Evolutionary conservation across 2,329 filamentous ascomycete genomes (phyloP).

Genomic region (Nemania sp.): DNA sequence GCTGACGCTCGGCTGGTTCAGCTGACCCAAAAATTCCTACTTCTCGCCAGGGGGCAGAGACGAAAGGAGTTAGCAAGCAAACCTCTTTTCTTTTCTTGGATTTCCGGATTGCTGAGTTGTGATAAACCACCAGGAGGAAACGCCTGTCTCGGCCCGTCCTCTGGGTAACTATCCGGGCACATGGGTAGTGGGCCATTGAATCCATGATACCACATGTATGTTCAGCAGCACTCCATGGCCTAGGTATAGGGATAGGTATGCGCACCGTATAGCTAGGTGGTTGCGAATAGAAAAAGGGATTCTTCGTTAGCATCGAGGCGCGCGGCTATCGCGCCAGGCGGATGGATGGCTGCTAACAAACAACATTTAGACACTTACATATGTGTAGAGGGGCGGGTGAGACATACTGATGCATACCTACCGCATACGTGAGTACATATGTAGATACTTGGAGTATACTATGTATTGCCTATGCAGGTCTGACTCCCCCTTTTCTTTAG

Average conservation of each 20-base stretch:
- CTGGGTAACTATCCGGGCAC: background rate
- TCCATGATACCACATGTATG: no score
- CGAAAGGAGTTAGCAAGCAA: background rate
- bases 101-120: background rate
- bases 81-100: background rate
- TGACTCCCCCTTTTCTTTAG: background rate
- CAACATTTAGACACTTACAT: background rate
- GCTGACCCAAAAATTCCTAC: conserved; percentile 13
- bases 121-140: no score
- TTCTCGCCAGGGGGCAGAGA: background rate
- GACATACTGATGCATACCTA: no score
- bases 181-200: background rate
- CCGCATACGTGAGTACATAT: background rate
- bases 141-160: no score
- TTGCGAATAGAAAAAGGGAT: no score
- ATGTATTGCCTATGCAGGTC: conserved; percentile 13
- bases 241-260: no score
- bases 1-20: background rate
- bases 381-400: background rate
- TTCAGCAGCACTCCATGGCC: no score
- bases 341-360: background rate
- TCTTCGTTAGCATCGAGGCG: background rate
- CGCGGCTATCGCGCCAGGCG: conserved; percentile 30
- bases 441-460: background rate
- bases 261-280: no score